phyloP scores from a whole-genome alignment of 2,329 filamentous ascomycete species.

The Trichoderma aggressivum region DNA sequence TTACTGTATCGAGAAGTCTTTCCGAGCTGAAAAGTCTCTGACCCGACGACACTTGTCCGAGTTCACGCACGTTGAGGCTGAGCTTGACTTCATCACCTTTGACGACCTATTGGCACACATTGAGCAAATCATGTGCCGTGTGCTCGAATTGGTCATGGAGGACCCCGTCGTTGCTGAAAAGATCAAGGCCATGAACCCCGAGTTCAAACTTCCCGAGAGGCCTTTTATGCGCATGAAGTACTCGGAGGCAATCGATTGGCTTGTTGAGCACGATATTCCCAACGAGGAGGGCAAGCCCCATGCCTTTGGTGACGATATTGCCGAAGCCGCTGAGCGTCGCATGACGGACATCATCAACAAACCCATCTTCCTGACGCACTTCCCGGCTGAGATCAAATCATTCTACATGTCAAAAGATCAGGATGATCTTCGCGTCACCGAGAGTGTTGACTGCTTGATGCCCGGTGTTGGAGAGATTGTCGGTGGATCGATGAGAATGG shows the following conservation, averaged over 20 bases:
- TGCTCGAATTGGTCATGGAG: slow-evolving; percentile 72
- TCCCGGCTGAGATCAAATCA: slow-evolving; percentile 95
- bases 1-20: slow-evolving; percentile 97
- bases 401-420: slow-evolving; percentile 97
- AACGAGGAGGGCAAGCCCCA: slow-evolving; percentile 93
- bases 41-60: slow-evolving; percentile 93
- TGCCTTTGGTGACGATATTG: slow-evolving; percentile 94
- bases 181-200: slow-evolving; percentile 86
- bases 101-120: slow-evolving; percentile 83
- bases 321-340: slow-evolving; percentile 89
- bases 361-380: slow-evolving; percentile 95
- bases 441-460: slow-evolving; percentile 83
- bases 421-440: slow-evolving; percentile 77
- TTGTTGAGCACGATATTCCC: slow-evolving; percentile 80
- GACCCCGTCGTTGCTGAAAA: slow-evolving; percentile 69
- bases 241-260: slow-evolving; percentile 89
- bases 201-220: slow-evolving; percentile 74
- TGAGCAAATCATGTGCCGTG: slow-evolving; percentile 81
- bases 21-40: slow-evolving; percentile 94
- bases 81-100: slow-evolving; percentile 94
- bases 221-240: slow-evolving; percentile 97
- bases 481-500: slow-evolving; percentile 94
- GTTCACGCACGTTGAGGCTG: slow-evolving; percentile 95
- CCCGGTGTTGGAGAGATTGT: slow-evolving; percentile 97
- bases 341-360: slow-evolving; percentile 98